These are phyloP conservation scores for barley (Hordeum vulgare) DNA, from an alignment of 176 grass and related monocot genomes.

Conservation along the genomic window MorexV3_pseudomolecules_assembly NC_058524.1:214106328-214106827, in stretches of 20 bases:
- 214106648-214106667: too few species aligned
- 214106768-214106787: constrained; percentile 1
- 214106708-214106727: background rate
- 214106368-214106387: constrained; percentile 2
- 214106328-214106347: background rate
- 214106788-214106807: background rate
- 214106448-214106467: background rate
- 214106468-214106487: background rate
- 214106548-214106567: too few species aligned
- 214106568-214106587: too few species aligned
- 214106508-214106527: too few species aligned
- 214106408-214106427: background rate
- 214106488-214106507: constrained; percentile 13
- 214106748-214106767: background rate
- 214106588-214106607: too few species aligned
- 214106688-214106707: background rate
- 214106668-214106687: background rate
- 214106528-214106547: too few species aligned
- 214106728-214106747: background rate
- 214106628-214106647: too few species aligned
- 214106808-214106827: background rate
- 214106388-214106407: background rate
- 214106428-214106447: background rate
- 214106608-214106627: too few species aligned
- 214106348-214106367: background rate